phyloP scores from a whole-genome alignment of 2,329 filamentous ascomycete genomes.

The Mycosphaerella arachidis region DNA sequence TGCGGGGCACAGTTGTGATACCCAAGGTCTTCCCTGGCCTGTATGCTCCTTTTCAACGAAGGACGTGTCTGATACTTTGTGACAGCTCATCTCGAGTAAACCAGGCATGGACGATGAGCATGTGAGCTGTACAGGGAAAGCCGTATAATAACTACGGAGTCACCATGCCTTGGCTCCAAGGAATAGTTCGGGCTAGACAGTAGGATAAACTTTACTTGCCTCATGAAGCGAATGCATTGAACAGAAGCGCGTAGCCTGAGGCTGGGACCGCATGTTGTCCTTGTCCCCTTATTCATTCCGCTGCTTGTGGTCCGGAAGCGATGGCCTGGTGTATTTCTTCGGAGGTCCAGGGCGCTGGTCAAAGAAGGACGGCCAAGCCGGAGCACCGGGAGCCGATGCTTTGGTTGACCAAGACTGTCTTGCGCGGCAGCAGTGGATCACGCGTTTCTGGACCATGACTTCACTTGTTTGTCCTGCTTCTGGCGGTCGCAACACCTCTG shows the following conservation, averaged over 20 bases:
- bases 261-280: neutral
- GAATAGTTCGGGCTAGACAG: too few relatives aligned
- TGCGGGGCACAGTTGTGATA: neutral
- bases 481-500: too few relatives aligned
- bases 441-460: neutral
- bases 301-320: too few relatives aligned
- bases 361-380: neutral
- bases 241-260: neutral
- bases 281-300: neutral
- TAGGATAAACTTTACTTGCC: too few relatives aligned
- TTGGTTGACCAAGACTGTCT: neutral
- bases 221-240: neutral
- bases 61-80: neutral
- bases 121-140: too few relatives aligned
- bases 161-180: too few relatives aligned
- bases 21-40: neutral
- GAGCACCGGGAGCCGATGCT: too few relatives aligned
- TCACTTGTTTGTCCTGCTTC: too few relatives aligned
- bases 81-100: neutral
- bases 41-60: neutral
- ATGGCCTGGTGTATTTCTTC: too few relatives aligned
- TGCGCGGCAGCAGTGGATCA: neutral
- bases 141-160: too few relatives aligned
- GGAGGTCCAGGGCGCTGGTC: too few relatives aligned
- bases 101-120: neutral